These are phyloP conservation scores for Jaltomata sinuosa DNA, from an alignment of 257 asterid species.

Conservation along the genomic window DNA sequence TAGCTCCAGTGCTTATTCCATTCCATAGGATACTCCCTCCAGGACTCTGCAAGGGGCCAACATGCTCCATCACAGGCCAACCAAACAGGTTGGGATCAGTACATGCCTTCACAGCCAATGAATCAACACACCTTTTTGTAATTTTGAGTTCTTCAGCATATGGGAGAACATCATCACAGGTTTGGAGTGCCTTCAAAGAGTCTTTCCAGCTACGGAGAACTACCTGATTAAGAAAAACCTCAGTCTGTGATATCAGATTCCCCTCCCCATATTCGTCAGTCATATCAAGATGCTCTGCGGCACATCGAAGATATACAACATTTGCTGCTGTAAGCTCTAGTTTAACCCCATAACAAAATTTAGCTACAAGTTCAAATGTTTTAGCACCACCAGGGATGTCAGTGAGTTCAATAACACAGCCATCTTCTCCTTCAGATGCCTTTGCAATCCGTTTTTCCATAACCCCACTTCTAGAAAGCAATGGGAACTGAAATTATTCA, in stretches of 20 bases:
- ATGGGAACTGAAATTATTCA: slow-evolving; percentile 57
- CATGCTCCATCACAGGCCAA: slow-evolving; percentile 88
- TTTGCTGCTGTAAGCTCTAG: slow-evolving; percentile 90
- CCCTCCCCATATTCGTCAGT: slow-evolving; percentile 88
- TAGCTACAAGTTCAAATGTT: slow-evolving; percentile 87
- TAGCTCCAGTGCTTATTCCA: slow-evolving; percentile 97
- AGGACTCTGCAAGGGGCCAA: slow-evolving; percentile 97
- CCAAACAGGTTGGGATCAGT: slow-evolving; percentile 79
- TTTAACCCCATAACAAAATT: slow-evolving; percentile 89
- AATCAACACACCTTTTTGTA: slow-evolving; percentile 66
- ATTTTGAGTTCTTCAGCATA: slow-evolving; percentile 65
- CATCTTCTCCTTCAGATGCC: slow-evolving; percentile 59
- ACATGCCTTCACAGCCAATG: slow-evolving; percentile 70
- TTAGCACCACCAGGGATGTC: slow-evolving; percentile 82
- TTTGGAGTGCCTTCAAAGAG: slow-evolving; percentile 73
- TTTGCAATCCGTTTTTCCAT: slow-evolving; percentile 83
- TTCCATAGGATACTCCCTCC: slow-evolving; percentile 96
- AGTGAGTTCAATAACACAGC: slow-evolving; percentile 43
- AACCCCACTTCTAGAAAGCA: slow-evolving; percentile 90
- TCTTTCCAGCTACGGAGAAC: slow-evolving; percentile 77
- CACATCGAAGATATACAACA: slow-evolving; percentile 75
- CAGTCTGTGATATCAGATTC: slow-evolving; percentile 70
- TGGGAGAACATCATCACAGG: slow-evolving; percentile 60
- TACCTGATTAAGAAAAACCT: slow-evolving; percentile 69
- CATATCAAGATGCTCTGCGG: slow-evolving; percentile 90